Conservation (phyloP, 441 rosid species). For the Arabidopsis hybrid region DNA sequence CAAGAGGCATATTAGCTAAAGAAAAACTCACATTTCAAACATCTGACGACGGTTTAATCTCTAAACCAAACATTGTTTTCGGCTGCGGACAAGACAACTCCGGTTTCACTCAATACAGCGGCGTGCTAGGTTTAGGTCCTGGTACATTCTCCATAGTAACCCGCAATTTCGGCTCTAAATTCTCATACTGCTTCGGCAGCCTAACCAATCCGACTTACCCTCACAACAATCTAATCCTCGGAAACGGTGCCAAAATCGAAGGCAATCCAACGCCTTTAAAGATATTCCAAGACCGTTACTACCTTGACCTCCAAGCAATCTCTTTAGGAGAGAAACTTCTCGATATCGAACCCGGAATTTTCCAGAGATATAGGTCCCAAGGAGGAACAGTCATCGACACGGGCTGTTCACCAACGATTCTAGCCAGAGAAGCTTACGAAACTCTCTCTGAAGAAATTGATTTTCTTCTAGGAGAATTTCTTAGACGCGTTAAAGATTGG, state of each 20-base stretch:
- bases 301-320: constrained; percentile 56
- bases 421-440: constrained; percentile 39
- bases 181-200: constrained; percentile 67
- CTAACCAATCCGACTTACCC: constrained; percentile 45
- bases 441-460: constrained; percentile 34
- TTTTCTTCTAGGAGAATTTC: constrained; percentile 23
- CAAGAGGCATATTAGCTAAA: constrained; percentile 47
- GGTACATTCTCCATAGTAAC: constrained; percentile 43
- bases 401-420: constrained; percentile 39
- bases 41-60: constrained; percentile 44
- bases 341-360: constrained; percentile 43
- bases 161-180: constrained; percentile 43
- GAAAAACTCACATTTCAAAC: constrained; percentile 57
- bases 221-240: constrained; percentile 51
- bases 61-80: constrained; percentile 37
- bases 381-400: constrained; percentile 44
- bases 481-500: constrained; percentile 28
- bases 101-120: constrained; percentile 38
- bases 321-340: constrained; percentile 54
- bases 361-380: constrained; percentile 45
- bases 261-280: constrained; percentile 60
- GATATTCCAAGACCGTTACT: constrained; percentile 46
- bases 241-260: constrained; percentile 49
- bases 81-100: constrained; percentile 56
- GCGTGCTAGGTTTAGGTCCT: constrained; percentile 59